Evolutionary conservation across 805 yeast species (phyloP), one percentile per base, ranked within the genome.

Genomic region (Cyberlindnera petersonii): DNA sequence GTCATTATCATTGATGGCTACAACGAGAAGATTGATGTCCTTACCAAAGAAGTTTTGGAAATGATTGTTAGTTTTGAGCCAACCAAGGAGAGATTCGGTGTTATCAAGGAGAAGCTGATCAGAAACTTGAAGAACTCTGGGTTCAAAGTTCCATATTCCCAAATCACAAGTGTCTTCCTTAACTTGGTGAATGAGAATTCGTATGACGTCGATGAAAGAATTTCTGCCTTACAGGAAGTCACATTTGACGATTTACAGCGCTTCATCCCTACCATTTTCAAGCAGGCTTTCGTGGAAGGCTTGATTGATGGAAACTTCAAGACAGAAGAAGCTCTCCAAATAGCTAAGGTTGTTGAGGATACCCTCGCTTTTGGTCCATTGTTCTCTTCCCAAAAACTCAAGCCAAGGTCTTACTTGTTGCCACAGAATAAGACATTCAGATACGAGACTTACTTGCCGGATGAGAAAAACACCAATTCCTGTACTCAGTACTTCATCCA

Each of bases 401-500:
- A 65, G 17, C 53, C 66, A 35, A 63, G 71, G 50, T 69, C 75
- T 22, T 64, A 61, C 44, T 50, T 66, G 27, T 49, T 79, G 28
- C 68, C 75, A 13, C 41, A 53, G 6, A 63, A 63, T 6, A 58
- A 64, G 20, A 56, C 60, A 1, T 66, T 59, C 42, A 69, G 78
- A 47, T 80, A 60, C 47, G 78, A 78, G 38, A 60, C 67, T 20
- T 42, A 50, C 1, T 62, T 83, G 35, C 75, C 71, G 31, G 96
- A 89, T 59, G 65, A 72, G 4, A 66, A 78, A 39, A 86, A 91
- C 57, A 72, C 82, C 42, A 91, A 91, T 56, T 83, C 95, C 0
- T 85, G 95, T 59, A 76, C 88, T 49, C 94, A 86, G 50, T 77
- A 86, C 52, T 78, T 75, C 45, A 66, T 81, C 32, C 95, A 87